phyloP scores from a whole-genome alignment of 2,329 filamentous ascomycete species.

The Aspergillus ochraceoroseus region DNA sequence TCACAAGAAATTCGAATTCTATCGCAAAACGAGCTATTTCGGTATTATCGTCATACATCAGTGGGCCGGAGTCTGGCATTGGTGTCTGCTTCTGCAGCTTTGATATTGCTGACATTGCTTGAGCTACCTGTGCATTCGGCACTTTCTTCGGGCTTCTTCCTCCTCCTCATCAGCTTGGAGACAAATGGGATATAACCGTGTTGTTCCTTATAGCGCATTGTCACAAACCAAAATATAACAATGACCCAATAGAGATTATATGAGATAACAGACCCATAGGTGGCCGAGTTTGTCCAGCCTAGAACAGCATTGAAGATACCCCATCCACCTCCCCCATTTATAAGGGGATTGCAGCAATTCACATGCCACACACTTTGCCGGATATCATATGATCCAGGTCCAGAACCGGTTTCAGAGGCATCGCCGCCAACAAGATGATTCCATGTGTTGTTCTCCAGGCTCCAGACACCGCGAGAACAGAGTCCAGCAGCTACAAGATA shows the following conservation, averaged over 20 bases:
- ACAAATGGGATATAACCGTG: conserved; percentile 33
- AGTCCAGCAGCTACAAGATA: conserved; percentile 79
- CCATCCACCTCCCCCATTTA: conserved; percentile 64
- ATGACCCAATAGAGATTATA: conserved; percentile 85
- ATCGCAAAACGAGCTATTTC: no score
- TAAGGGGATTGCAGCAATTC: conserved; percentile 72
- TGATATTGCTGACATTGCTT: neutral
- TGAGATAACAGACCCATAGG: conserved; percentile 77
- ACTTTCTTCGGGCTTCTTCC: neutral
- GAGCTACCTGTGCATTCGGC: neutral
- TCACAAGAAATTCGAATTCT: no score
- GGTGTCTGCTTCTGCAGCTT: neutral
- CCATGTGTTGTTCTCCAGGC: conserved; percentile 65
- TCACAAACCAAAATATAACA: conserved; percentile 60
- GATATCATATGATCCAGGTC: conserved; percentile 75
- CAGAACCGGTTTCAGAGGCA: conserved; percentile 57
- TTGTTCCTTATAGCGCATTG: conserved; percentile 63
- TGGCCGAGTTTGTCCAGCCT: conserved; percentile 84
- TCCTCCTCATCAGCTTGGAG: neutral
- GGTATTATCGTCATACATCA: conserved; percentile 1
- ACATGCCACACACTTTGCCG: conserved; percentile 75
- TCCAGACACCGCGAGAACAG: conserved; percentile 71
- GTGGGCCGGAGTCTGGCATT: conserved; percentile 2
- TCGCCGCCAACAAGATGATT: conserved; percentile 54
- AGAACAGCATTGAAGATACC: conserved; percentile 81